A percentile compares a stretch with the other conserved stretches of the same genome.
These are phyloP conservation scores for Amanita exitialis DNA, from an alignment of 768 basidiomycete genomes.

Conservation along the genomic window DNA sequence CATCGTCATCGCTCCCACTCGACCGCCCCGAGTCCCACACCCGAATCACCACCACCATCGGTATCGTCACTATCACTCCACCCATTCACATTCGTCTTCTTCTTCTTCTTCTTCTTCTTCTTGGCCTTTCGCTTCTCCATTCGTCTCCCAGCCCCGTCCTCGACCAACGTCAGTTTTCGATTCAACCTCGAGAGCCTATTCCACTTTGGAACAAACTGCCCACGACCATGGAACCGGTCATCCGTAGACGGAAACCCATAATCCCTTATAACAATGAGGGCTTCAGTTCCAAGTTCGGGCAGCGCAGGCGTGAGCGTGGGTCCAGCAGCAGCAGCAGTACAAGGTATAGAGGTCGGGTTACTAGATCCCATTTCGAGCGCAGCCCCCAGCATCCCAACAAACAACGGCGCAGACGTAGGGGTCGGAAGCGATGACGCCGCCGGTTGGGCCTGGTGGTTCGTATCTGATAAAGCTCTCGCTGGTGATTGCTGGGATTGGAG, in stretches of 20 bases:
- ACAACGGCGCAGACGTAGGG: not conserved
- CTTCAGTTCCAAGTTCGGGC: not conserved
- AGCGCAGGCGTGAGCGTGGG: too few species aligned
- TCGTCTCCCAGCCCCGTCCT: not conserved
- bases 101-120: slow-evolving; percentile 10
- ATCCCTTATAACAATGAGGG: slow-evolving; percentile 32
- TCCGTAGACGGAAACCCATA: slow-evolving; percentile 26
- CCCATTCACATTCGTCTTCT: slow-evolving; percentile 9
- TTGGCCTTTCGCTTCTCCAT: not conserved
- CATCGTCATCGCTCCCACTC: too few species aligned
- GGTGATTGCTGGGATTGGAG: too few species aligned
- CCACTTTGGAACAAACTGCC: slow-evolving; percentile 27
- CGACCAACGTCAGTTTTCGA: slow-evolving; percentile 13
- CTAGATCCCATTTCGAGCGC: too few species aligned
- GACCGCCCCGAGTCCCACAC: slow-evolving; percentile 1
- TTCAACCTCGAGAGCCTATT: slow-evolving; percentile 26
- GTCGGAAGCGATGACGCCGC: not conserved
- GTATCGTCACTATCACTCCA: slow-evolving; percentile 7
- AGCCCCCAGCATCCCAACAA: too few species aligned
- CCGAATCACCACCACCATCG: not conserved
- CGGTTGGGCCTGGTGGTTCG: too few species aligned
- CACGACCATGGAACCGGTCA: slow-evolving; percentile 28
- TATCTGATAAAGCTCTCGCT: too few species aligned
- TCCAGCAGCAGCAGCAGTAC: too few species aligned
- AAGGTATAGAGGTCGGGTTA: too few species aligned